phyloP scores from a whole-genome alignment of 768 basidiomycete genomes.

The Leccinum rimulosum region DNA sequence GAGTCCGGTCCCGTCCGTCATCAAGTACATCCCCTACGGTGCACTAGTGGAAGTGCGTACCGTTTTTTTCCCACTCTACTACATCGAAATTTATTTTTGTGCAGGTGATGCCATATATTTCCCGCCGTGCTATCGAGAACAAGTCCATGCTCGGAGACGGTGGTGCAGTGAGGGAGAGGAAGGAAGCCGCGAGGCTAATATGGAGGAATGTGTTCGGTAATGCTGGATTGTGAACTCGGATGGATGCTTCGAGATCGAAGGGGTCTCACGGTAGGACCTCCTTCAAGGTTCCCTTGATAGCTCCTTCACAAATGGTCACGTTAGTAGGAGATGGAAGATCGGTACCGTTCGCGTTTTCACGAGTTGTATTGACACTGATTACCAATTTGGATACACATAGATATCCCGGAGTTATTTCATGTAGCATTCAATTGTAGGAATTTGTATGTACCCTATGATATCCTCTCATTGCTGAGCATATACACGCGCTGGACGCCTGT shows the following conservation, averaged over 20 bases:
- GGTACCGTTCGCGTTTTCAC: background rate
- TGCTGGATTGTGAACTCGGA: conserved; percentile 17
- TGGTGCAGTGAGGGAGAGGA: conserved; percentile 46
- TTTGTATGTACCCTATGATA: background rate
- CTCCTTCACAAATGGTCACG: background rate
- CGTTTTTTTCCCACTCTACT: background rate
- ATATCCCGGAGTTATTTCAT: background rate
- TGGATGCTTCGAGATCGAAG: background rate
- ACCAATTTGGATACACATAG: background rate
- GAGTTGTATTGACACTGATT: background rate
- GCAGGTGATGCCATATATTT: conserved; percentile 87
- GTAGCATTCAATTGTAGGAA: conserved; percentile 1
- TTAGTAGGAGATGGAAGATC: background rate
- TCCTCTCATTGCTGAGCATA: background rate
- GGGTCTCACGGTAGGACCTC: background rate
- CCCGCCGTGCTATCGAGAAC: conserved; percentile 89
- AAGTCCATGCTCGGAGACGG: conserved; percentile 80
- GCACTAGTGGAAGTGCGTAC: conserved; percentile 55
- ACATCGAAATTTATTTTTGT: background rate
- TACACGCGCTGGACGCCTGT: background rate
- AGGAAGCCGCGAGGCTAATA: conserved; percentile 25
- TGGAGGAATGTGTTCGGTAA: conserved; percentile 34
- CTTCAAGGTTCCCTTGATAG: background rate
- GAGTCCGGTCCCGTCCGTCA: conserved; percentile 60
- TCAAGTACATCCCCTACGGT: conserved; percentile 86